Evolutionary conservation across 1,284 basidiomycete species (phyloP).

Genomic region (Fomitopsis betulina): DNA sequence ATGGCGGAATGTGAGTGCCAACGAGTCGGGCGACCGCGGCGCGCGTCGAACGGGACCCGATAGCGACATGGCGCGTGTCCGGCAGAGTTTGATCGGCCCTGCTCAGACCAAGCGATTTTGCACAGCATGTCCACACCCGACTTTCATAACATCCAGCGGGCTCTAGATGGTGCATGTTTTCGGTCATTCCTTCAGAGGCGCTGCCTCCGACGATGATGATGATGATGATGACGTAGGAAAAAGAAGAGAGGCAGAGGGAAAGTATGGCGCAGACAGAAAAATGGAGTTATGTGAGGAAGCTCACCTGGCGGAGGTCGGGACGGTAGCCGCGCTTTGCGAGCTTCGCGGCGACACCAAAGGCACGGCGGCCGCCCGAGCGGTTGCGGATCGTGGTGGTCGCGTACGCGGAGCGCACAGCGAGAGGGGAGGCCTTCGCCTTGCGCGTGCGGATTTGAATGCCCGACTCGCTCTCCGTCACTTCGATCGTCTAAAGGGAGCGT

Average conservation of each 20-base stretch:
- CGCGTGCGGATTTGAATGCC: slow-evolving; percentile 67
- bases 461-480: slow-evolving; percentile 54
- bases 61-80: slow-evolving; percentile 67
- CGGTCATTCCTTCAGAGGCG: too few species aligned
- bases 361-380: slow-evolving; percentile 71
- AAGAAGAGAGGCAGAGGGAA: slow-evolving; percentile 13
- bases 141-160: slow-evolving; percentile 57
- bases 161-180: slow-evolving; percentile 55
- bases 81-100: slow-evolving; percentile 58
- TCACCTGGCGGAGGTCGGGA: slow-evolving; percentile 78
- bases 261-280: neutral
- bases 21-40: slow-evolving; percentile 64
- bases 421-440: slow-evolving; percentile 62
- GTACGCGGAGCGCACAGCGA: slow-evolving; percentile 44
- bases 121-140: slow-evolving; percentile 84
- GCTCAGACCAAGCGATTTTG: slow-evolving; percentile 50
- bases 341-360: slow-evolving; percentile 66
- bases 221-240: neutral
- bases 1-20: slow-evolving; percentile 53
- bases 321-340: slow-evolving; percentile 76
- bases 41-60: slow-evolving; percentile 61
- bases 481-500: slow-evolving; percentile 48
- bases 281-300: slow-evolving; percentile 27
- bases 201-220: too few species aligned
- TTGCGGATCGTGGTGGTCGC: slow-evolving; percentile 58